Percentiles rank a stretch among this genome's conserved stretches.
These are phyloP conservation scores for Eucalyptus guilfoylei DNA, from an alignment of 345 rosid species.

Conservation along the genomic window DNA sequence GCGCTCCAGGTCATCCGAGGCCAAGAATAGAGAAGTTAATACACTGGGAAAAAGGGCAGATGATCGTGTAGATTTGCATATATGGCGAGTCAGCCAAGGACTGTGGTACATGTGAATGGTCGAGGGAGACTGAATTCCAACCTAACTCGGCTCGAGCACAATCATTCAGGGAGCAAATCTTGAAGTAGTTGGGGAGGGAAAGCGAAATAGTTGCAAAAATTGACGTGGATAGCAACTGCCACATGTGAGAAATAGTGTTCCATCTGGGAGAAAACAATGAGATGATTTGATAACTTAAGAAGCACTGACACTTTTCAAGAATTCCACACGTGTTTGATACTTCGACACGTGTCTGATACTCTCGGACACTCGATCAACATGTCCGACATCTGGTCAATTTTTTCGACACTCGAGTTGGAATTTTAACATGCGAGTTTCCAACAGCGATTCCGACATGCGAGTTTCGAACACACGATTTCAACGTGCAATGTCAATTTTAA, in stretches of 20 bases:
- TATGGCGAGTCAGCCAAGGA: background rate
- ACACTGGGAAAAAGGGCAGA: background rate
- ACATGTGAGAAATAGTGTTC: background rate
- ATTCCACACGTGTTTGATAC: fast-evolving
- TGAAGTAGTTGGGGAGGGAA: background rate
- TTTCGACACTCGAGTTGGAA: fast-evolving
- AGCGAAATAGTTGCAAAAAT: background rate
- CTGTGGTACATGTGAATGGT: background rate
- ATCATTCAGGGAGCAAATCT: background rate
- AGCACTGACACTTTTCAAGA: no score
- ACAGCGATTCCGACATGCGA: fast-evolving
- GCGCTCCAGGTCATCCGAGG: background rate
- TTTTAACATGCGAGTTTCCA: no score
- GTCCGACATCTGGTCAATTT: fast-evolving
- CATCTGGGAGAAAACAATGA: background rate
- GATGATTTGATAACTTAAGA: background rate
- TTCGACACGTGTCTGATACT: fast-evolving
- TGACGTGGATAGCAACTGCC: background rate
- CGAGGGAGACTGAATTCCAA: background rate
- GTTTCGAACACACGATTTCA: no score
- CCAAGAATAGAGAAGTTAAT: background rate
- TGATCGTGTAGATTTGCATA: background rate
- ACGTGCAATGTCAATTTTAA: fast-evolving
- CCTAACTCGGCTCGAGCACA: background rate
- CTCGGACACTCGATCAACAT: no score